These are phyloP conservation scores for Russula emetica DNA, from an alignment of 768 basidiomycete genomes.

Conservation along the genomic window DNA sequence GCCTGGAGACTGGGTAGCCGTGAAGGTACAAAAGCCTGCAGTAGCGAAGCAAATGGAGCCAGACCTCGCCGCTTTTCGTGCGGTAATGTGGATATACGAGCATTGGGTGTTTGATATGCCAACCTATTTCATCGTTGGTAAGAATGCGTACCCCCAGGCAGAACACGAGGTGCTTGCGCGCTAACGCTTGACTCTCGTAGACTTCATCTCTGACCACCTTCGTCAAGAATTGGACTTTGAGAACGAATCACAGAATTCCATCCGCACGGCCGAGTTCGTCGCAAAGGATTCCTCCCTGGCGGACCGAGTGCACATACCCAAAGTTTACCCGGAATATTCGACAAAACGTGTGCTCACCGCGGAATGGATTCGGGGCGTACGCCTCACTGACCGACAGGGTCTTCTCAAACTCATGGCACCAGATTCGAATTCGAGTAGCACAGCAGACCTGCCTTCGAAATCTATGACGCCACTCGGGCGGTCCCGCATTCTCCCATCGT, in stretches of 20 bases:
- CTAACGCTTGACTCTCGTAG: constrained; percentile 33
- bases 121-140: constrained; percentile 73
- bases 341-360: constrained; percentile 78
- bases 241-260: constrained; percentile 74
- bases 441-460: neutral
- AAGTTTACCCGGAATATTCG: constrained; percentile 64
- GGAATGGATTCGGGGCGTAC: constrained; percentile 80
- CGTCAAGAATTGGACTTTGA: constrained; percentile 79
- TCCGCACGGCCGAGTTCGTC: constrained; percentile 62
- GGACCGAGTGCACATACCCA: constrained; percentile 73
- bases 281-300: constrained; percentile 64
- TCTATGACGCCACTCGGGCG: constrained; percentile 18
- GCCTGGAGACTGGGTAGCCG: constrained; percentile 68
- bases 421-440: constrained; percentile 33
- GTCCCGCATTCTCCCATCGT: constrained; percentile 4
- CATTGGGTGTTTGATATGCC: constrained; percentile 83
- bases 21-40: constrained; percentile 90
- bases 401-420: constrained; percentile 55
- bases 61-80: constrained; percentile 67
- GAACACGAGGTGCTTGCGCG: neutral
- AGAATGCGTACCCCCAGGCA: constrained; percentile 27
- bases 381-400: constrained; percentile 59
- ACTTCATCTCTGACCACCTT: constrained; percentile 77
- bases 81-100: constrained; percentile 77
- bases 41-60: constrained; percentile 83